Evolutionary conservation across 1,284 basidiomycete species (phyloP), one percentile per base, ranked within the genome.

Genomic region (Garcileccinum viscosum): DNA sequence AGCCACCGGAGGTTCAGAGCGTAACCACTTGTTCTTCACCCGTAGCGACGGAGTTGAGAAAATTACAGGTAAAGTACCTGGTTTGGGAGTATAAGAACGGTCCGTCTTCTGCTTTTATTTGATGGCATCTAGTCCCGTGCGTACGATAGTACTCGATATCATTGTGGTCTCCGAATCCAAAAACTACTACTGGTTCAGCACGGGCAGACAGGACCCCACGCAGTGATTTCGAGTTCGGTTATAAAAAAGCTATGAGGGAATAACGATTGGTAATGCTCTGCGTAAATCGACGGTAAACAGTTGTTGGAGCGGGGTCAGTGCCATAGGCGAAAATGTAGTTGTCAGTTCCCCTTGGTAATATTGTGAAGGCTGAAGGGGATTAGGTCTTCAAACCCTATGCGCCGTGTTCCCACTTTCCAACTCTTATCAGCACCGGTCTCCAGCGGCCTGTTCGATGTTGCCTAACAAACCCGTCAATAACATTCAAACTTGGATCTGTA

Each of bases 311-410:
- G 58, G 27, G 30, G 11, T 65, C 53, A 47, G 50, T 33, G 53
- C 15, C 61, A 64, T 44, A 92, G 82, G 73, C 89, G 85, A 50
- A 92, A 79, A 64, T 92, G 90, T 37, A 90, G 90, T 74, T 93
- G 91, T 91, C 92, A 93, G 71, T 87, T 89, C 35, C 92, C 91
- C 82, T 90, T 87, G 30, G 89, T 91, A 65, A 93, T 90, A 72
- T 93, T 91, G 81, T 92, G 89, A 64, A 93, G 85, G 72, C 90
- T 90, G 76, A 93, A 88, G 61, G 93, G 84, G 64, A 90, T 80
- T 64, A 93, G 79, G 76, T 93, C 87, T 66, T 89, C 88, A 27
- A 90, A 78, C 61, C 80, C 84, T 78, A 93, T 90, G 72, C 84
- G 76, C 14, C 77, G 79, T 6, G 76, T 69, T 6, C 90, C 90